phyloP scores from a whole-genome alignment of 2,329 filamentous ascomycete species.

The Fusarium longipes region DNA sequence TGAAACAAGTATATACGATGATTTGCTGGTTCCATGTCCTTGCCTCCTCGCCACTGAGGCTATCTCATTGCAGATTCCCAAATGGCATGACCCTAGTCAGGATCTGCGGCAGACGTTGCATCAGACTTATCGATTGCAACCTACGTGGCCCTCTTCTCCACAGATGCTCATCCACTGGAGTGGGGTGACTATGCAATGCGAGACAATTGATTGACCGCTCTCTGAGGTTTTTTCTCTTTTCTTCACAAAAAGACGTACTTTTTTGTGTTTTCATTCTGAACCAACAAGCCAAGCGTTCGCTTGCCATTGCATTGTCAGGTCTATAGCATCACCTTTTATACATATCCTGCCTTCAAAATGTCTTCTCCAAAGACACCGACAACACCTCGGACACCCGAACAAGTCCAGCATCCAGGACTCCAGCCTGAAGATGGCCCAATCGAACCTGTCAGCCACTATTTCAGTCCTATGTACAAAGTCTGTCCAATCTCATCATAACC shows the following conservation, averaged over 20 bases:
- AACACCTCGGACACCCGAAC: neutral
- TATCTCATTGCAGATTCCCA: neutral
- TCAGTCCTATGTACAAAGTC: neutral
- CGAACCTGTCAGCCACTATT: conserved; percentile 2
- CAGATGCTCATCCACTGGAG: neutral
- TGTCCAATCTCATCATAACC: neutral
- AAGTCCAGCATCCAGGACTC: neutral
- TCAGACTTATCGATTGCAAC: neutral
- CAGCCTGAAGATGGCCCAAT: conserved; percentile 3
- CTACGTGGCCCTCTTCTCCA: conserved; percentile 10
- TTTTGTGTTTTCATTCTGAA: neutral
- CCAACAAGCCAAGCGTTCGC: neutral
- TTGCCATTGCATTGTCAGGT: neutral
- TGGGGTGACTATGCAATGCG: conserved; percentile 15
- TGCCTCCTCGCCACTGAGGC: neutral
- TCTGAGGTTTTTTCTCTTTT: conserved; percentile 15
- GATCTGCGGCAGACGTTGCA: neutral
- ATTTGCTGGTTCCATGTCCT: neutral
- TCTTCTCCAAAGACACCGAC: neutral
- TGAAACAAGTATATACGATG: neutral
- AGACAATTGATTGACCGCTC: conserved; percentile 26
- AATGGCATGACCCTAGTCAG: neutral
- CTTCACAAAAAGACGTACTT: neutral
- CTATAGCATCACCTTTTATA: neutral
- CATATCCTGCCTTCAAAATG: neutral